phyloP scores from a whole-genome alignment of 176 grass and related monocot genomes.

The Hordeum marinum region DNA sequence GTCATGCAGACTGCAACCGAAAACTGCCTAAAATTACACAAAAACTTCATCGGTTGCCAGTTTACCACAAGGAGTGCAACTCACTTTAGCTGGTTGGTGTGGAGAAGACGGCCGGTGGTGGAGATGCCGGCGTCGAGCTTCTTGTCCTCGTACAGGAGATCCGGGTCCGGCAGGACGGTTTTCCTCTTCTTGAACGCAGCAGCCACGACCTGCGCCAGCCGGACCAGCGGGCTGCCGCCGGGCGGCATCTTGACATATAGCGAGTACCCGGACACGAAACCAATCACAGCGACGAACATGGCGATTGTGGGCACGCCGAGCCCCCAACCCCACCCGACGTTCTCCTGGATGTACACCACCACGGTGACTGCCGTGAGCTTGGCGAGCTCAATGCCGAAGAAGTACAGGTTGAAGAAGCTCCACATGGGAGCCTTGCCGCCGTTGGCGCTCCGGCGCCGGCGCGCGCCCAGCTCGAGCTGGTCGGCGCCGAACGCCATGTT shows the following conservation, averaged over 20 bases:
- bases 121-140: conserved; percentile 57
- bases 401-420: conserved; percentile 76
- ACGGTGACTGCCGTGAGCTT: conserved; percentile 45
- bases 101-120: conserved; percentile 51
- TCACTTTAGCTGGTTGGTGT: conserved; percentile 74
- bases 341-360: conserved; percentile 65
- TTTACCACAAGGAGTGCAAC: not conserved
- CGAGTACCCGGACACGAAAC: conserved; percentile 54
- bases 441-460: not conserved
- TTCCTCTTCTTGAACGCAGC: conserved; percentile 65
- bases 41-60: not conserved
- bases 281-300: conserved; percentile 47
- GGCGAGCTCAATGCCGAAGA: conserved; percentile 48
- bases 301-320: conserved; percentile 55
- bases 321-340: conserved; percentile 69
- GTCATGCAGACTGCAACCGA: not conserved
- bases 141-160: conserved; percentile 57
- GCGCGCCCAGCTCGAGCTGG: conserved; percentile 51
- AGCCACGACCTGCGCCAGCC: conserved; percentile 41
- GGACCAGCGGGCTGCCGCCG: conserved; percentile 53
- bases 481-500: conserved; percentile 73
- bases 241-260: conserved; percentile 56
- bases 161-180: conserved; percentile 1
- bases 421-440: conserved; percentile 26
- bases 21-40: no score